Base-by-base conservation (phyloP, 1,139 yeast genomes). In the Hyphopichia buzzinii region DNA sequence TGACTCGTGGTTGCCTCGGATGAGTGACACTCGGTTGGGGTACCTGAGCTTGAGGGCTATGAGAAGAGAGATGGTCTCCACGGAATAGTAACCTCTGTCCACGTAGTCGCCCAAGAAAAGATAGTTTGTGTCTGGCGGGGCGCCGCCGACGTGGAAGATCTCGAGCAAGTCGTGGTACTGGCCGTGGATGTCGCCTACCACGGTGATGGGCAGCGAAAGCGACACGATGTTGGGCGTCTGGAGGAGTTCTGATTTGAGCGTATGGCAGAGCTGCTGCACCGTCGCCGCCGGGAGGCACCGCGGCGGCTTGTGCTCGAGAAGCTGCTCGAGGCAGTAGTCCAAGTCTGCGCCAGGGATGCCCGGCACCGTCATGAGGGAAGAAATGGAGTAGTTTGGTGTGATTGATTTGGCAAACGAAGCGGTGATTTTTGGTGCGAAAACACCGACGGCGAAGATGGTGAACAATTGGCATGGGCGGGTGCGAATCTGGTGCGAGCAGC, bases 141-240 rank as follows among this genome's bases (percentile, higher is more conserved):
- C 76, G 0, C 98, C 98, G 0, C 97, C 97, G 26, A 92, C 90
- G 43, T 81, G 77, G 62, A 92, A 94, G 29, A 92, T 88, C 58
- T 92, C 98, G 29, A 92, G 62, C 39, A 92, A 66, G 58, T 92
- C 99, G 57, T 90, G 95, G 55, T 86, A 92, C 59, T 92, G 99
- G 3, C 98, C 98, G 52, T 92, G 99, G 34, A 94, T 92, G 57
- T 92, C 99, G 3, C 99, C 99, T 4, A 92, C 97, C n/a, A 92
- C 89, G 1, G 97, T 87, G 14, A 94, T 88, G 1, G 98, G 98
- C 1, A 95, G 79, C 31, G 71, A 71, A 8, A 94, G 68, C 32
- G 84, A 84, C 39, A 92, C 87, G 29, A 94, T 95, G 55, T 94
- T 94, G 42, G 76, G 74, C 2, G 60, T 69, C 2, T 52, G 46